Evolutionary conservation across 2,329 filamentous ascomycete species (phyloP).

Genomic region (Helminthosporium solani): DNA sequence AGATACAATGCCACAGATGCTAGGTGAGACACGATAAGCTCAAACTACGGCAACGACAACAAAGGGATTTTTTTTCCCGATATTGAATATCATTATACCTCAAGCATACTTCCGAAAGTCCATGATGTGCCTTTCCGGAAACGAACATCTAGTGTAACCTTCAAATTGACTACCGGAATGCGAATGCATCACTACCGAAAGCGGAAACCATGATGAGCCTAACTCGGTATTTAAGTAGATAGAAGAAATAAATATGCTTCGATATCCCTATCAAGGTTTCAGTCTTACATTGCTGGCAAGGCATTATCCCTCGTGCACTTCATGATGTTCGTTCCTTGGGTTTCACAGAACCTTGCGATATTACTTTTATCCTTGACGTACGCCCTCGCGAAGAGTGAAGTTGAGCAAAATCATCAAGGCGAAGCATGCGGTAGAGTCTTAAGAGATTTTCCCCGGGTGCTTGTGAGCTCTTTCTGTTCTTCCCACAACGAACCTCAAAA

Average conservation of each 20-base stretch:
- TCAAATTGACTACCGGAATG: constrained; percentile 1
- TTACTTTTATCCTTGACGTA: not conserved
- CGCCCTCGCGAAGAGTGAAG: too few species aligned
- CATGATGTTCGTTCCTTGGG: not conserved
- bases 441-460: not conserved
- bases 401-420: not conserved
- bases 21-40: too few species aligned
- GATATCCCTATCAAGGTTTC: too few species aligned
- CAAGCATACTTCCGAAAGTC: not conserved
- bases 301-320: not conserved
- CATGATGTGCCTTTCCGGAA: not conserved
- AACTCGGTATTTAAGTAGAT: not conserved
- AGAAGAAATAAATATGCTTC: not conserved
- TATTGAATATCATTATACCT: too few species aligned
- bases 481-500: not conserved
- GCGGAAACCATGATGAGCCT: constrained; percentile 6
- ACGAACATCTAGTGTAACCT: constrained; percentile 1
- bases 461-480: not conserved
- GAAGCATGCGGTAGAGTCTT: constrained; percentile 1
- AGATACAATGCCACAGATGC: too few species aligned
- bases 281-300: not conserved
- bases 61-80: too few species aligned
- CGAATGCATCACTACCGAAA: constrained; percentile 5
- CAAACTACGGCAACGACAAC: too few species aligned
- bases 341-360: not conserved